Evolutionary conservation across 2,329 filamentous ascomycete species (phyloP), one percentile per base, ranked within the genome.

Genomic region (Penicillium sp.): DNA sequence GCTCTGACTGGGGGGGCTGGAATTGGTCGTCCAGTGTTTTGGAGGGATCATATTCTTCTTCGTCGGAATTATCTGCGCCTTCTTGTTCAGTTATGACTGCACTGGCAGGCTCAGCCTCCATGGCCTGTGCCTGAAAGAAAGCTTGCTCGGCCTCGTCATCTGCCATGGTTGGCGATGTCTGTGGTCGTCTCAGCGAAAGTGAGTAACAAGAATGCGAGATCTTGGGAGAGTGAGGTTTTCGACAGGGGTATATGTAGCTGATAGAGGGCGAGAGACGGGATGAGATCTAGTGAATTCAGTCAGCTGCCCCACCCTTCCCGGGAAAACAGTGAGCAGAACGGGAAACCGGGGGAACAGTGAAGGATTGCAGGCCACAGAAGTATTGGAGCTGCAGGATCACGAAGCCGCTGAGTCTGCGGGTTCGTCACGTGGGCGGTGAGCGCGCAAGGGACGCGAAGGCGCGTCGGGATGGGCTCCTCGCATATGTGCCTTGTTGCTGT

Each of bases 31-130:
- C 62, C 43, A 70, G 53, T 54, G 66, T 61, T 65, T 75, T 72
- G 60, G 73, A 69, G 59, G 70, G 70, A 63, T 76, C 69, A 66
- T 73, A 73, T 64, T 78, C 80, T 65, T 78, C 73, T 57, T 75
- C 73, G 58, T 71, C 70, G 56, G 68, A 74, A 65, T 72, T 73
- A 66, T 74, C 73, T 67, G 73, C 64, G 61, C 65, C 70, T 63
- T 75, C 71, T 59, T 69, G 71, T 73, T 75, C 79, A 51, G 70
- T 61, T 62, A 59, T 63, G 59, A 67, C 68, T 50, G 57, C 53
- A 45, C 57, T 46, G 50, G 59, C 55, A 51, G 58, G 62, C 28
- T 67, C 62, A 42, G 63, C 62, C 51, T 71, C 69, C 51, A 64
- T 59, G 39, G 63, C 56, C 63, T 78, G 72, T 28, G 72, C 69